A percentile compares a stretch with the other conserved stretches of the same genome.
Conservation (phyloP, 768 basidiomycete genomes). For the Leucosporidium scottii region DNA sequence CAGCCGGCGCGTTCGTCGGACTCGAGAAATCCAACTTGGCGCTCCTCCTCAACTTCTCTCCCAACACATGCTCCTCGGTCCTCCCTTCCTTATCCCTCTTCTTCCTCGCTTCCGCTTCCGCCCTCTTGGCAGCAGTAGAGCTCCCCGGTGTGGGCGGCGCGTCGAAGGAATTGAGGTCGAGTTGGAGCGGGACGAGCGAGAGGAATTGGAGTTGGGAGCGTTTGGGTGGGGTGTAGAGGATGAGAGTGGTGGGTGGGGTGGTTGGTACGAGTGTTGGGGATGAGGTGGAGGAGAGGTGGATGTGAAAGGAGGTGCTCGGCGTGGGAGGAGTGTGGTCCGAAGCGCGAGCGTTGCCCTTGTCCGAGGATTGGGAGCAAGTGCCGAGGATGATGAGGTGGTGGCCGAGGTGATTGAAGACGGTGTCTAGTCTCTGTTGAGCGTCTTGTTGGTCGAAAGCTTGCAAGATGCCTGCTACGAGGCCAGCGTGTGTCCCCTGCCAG, state of each 20-base stretch:
- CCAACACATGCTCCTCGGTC: neutral
- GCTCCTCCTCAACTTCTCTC: neutral
- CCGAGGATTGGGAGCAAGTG: neutral
- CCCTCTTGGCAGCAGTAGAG: neutral
- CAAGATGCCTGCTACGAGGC: neutral
- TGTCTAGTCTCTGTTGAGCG: neutral
- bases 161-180: slow-evolving; percentile 7
- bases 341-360: neutral
- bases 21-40: slow-evolving; percentile 2
- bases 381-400: neutral
- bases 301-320: neutral
- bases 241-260: neutral
- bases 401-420: neutral
- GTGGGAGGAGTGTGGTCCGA: neutral
- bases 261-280: neutral
- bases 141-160: neutral
- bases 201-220: slow-evolving; percentile 7
- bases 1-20: neutral
- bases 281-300: neutral
- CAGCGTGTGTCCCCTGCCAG: neutral
- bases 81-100: no score
- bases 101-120: neutral
- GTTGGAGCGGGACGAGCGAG: slow-evolving; percentile 5
- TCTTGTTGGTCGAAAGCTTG: neutral
- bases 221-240: neutral